Evolutionary conservation across 2,329 filamentous ascomycete species (phyloP).

Genomic region (Fusarium domesticum): DNA sequence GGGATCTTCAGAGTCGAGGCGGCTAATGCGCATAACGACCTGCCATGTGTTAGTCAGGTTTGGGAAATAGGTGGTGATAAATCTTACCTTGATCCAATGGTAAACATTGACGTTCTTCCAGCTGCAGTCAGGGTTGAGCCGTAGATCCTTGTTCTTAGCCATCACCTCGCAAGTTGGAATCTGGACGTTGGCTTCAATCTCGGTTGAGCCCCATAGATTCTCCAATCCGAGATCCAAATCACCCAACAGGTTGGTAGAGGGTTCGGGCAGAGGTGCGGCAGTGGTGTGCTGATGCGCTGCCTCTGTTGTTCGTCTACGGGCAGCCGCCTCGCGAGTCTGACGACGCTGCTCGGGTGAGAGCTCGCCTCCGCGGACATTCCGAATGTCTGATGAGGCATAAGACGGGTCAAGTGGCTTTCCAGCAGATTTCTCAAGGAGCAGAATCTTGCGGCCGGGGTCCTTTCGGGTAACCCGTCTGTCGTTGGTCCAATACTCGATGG

Average conservation of each 20-base stretch:
- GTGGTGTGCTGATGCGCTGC: slow-evolving; percentile 42
- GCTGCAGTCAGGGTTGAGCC: slow-evolving; percentile 84
- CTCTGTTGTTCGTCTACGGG: slow-evolving; percentile 52
- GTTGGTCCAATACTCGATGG: slow-evolving; percentile 85
- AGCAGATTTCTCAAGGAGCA: slow-evolving; percentile 83
- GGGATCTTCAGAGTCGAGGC: slow-evolving; percentile 74
- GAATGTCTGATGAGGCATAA: slow-evolving; percentile 72
- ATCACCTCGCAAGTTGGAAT: slow-evolving; percentile 85
- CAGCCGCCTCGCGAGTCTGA: slow-evolving; percentile 47
- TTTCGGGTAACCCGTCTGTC: slow-evolving; percentile 82
- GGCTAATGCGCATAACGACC: slow-evolving; percentile 91
- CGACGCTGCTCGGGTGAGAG: slow-evolving; percentile 51
- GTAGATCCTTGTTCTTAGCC: slow-evolving; percentile 64
- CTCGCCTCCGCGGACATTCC: slow-evolving; percentile 77
- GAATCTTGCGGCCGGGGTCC: slow-evolving; percentile 78
- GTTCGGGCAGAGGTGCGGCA: slow-evolving; percentile 46
- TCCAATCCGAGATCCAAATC: slow-evolving; percentile 70
- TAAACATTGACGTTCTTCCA: slow-evolving; percentile 93
- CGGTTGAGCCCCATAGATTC: slow-evolving; percentile 77
- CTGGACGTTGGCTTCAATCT: slow-evolving; percentile 93
- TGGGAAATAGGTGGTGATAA: not conserved
- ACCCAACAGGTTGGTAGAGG: slow-evolving; percentile 71
- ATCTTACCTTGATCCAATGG: slow-evolving; percentile 88
- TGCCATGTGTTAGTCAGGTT: slow-evolving; percentile 35
- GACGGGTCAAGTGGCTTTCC: slow-evolving; percentile 71